phyloP scores from a whole-genome alignment of 2,329 filamentous ascomycete species.

The Leptodontidium sp. region DNA sequence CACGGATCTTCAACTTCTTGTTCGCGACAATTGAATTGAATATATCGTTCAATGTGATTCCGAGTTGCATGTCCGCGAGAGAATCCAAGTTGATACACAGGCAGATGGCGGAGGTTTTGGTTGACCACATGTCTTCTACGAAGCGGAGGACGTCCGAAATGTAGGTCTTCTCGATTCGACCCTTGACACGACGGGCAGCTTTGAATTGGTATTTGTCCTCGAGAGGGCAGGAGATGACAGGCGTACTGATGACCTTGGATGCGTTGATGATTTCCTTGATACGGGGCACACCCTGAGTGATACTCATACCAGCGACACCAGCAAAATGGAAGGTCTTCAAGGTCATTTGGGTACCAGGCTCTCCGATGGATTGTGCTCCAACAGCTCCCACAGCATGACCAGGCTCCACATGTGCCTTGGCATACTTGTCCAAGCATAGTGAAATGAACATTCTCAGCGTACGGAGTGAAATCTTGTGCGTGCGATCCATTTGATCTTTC shows the following conservation, averaged over 20 bases:
- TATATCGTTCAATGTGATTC: constrained; percentile 78
- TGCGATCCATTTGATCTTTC: constrained; percentile 63
- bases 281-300: constrained; percentile 98
- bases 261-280: constrained; percentile 99
- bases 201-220: constrained; percentile 77
- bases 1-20: constrained; percentile 82
- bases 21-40: constrained; percentile 78
- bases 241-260: constrained; percentile 91
- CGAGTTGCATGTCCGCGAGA: constrained; percentile 82
- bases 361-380: constrained; percentile 96
- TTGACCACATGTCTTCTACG: constrained; percentile 90
- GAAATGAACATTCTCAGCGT: constrained; percentile 81
- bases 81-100: constrained; percentile 83
- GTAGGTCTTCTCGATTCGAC: constrained; percentile 93
- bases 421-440: constrained; percentile 88
- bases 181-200: constrained; percentile 90
- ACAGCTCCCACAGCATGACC: constrained; percentile 96
- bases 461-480: constrained; percentile 81
- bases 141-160: constrained; percentile 81
- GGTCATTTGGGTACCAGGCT: constrained; percentile 99
- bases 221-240: constrained; percentile 88
- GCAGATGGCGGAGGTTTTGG: constrained; percentile 76
- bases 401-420: constrained; percentile 89
- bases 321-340: constrained; percentile 99
- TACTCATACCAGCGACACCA: constrained; percentile 99